Evolutionary conservation across 495 filamentous ascomycete species (phyloP).

Genomic region (Hyphodiscus hymeniophilus): DNA sequence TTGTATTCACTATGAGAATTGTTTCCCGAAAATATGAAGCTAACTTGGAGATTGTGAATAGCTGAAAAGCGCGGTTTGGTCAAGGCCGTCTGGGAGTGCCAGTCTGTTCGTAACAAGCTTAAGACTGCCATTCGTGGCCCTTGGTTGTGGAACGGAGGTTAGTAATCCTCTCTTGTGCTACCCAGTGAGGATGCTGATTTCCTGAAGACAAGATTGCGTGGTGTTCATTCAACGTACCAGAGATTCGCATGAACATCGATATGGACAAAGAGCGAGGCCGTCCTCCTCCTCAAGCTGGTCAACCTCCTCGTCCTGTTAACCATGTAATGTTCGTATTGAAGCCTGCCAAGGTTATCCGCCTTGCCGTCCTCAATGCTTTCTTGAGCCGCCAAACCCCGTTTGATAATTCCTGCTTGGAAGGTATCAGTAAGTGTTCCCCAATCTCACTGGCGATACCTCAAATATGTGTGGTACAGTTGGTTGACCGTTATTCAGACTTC

Average conservation of each 20-base stretch:
- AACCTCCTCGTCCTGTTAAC: conserved; percentile 33
- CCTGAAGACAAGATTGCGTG: conserved; percentile 72
- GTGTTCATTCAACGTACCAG: conserved; percentile 40
- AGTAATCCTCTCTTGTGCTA: no score
- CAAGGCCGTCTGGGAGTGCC: conserved; percentile 64
- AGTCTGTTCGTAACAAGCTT: conserved; percentile 44
- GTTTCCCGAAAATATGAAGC: no score
- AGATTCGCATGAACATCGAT: conserved; percentile 45
- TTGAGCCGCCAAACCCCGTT: conserved; percentile 49
- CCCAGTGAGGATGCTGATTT: no score
- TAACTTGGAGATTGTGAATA: no score
- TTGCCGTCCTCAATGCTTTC: conserved; percentile 56
- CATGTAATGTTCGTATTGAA: conserved; percentile 49
- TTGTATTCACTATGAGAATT: neutral
- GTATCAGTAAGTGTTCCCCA: no score
- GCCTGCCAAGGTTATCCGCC: conserved; percentile 50
- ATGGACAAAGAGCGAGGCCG: conserved; percentile 52
- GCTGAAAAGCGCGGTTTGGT: conserved; percentile 43
- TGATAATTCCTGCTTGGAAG: conserved; percentile 60
- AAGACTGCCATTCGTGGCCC: conserved; percentile 24
- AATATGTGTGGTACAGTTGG: conserved; percentile 15
- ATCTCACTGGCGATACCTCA: conserved; percentile 20
- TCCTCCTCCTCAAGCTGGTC: no score
- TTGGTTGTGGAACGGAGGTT: conserved; percentile 75
- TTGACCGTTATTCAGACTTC: conserved; percentile 53